Evolutionary conservation across 2,329 filamentous ascomycete species (phyloP), one percentile per base, ranked within the genome.

Genomic region (Alternaria hordeiaustralica): DNA sequence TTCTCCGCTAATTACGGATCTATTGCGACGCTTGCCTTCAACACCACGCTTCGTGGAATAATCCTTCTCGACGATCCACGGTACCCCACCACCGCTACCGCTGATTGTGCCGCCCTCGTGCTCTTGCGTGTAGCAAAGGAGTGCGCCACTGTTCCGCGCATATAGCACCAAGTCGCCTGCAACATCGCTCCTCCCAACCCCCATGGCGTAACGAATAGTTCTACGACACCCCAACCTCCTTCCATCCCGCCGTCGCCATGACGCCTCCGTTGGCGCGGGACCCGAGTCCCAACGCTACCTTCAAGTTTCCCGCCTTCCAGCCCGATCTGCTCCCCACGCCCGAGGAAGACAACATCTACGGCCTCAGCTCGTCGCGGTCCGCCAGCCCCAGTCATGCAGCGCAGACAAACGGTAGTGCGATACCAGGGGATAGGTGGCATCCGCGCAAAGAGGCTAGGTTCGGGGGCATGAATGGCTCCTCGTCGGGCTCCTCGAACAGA

Each of bases 401-500:
- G 18, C 73, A 76, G 36, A 49, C 66, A 5, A 66, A 75, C 61
- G 60, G 73, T 55, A 76, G 75, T 20, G 65, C 81, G 30, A 73
- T 79, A 25, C 67, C 71, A 25, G 77, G 80, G 58, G 87, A 90
- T 67, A 83, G 85, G 70, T 92, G 90, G 90, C 86, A 88, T 58
- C 83, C 87, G 44, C 85, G 87, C 47, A 87, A 84, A 74, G 84
- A 87, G 66, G 83, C 81, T 67, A 83, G 83, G 68, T 76, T 82
- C 61, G 72, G 80, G 23, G 82, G 83, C 78, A 74, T 80, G 43
- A 80, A 82, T 68, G 79, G 79, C 49, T 78, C 80, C 41, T 75
- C 63, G 18, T 55, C 70, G 51, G 70, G 62, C 11, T 58, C 74
- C 3, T 65, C 70, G 13, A 73, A 68, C 5, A 65, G 88, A 70